Evolutionary conservation across 768 basidiomycete genomes (phyloP), one percentile per base, ranked within the genome.

Genomic region (Dioszegia hungarica): DNA sequence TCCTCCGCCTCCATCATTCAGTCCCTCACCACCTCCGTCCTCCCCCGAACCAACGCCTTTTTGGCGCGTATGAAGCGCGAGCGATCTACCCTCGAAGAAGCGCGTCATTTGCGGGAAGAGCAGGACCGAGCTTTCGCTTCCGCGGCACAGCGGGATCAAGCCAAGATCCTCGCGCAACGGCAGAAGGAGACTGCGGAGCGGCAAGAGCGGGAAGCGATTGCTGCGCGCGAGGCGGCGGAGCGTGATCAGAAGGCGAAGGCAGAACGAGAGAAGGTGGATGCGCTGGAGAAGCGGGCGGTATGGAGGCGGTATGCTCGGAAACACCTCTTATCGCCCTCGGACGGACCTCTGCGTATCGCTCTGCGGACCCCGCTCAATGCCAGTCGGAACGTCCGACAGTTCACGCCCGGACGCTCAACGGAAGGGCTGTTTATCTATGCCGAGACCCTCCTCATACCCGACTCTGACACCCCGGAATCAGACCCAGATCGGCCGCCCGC

Each of bases 31-130:
- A 80, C 80, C 9, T 82, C 85, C 39, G 81, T 98, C 45, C 77
- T 97, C 1, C 92, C 93, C 0, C 88, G 92, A 20, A 85, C 90
- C 2, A 78, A 73, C 0, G 85, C 92, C 0, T 90, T 85, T 78
- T 82, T 99, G 10, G 77, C 79, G 9, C 82, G 86, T 17, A 78
- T 89, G 51, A 81, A 79, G 15, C 70, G 80, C 0, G 78, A 81
- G 40, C 62, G 75, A 9, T 63, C 69, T 0, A 60, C 72, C 14
- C 61, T 79, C 1, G 75, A 77, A 33, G 75, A 78, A 43, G 84
- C 87, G 19, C 80, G 90, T 12, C 76, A 79, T 19, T 68, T 91
- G 19, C 81, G 91, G 12, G 86, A 85, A 25, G 79, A 82, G 46
- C 70, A 92, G 65, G 92, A 94, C 66, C 80, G 82, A 9, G 88